Evolutionary conservation across 129 eudicot genomes (phyloP), one percentile per base, ranked within the genome.

Genomic region (Arctium minus): DNA sequence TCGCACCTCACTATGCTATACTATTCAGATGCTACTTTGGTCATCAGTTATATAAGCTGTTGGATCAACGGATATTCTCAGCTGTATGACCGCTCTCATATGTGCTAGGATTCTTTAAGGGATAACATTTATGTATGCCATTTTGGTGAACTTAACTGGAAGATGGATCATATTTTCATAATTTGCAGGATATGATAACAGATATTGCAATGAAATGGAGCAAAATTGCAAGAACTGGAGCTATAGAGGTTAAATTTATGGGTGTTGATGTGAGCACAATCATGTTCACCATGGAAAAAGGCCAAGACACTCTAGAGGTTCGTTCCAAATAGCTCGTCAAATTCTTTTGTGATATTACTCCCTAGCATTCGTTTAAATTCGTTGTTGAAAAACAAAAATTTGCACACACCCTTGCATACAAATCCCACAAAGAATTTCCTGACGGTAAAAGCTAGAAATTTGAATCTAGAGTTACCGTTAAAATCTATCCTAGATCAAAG

Each of bases 281-380:
- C 75, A 96, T 93, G 99, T 90, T 96, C 88, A 92, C 91, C 78
- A 60, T 93, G 91, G 90, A 93, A 85, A 92, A 89, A 79, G 98
- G 98, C 44, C 99, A 89, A 81, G 98, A 93, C 86, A 74, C 91
- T 76, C 79, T 89, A 73, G 97, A 96, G 99, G 99, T 96, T 89
- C 67, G 85, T 86, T 73, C 50, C 42, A 9, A 29, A 78, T 75
- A 36, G 67, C 77, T 29, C 56, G 46, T 18, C 35, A 77, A 74
- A 72, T 18, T 40, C 11, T 31, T 67, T 31, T 67, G 29, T 1
- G 10, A 60, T 72, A n/a, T 56, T 32, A 12, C 22, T 30, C 12
- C 60, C 35, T 2, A 32, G 46, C 7, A 50, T 70, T 72, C 0
- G n/a, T 48, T 46, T 17, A 39, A 68, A 33, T 46, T 27, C 50